phyloP scores from a whole-genome alignment of 805 yeast genomes.

The Candida broadrunensis region DNA sequence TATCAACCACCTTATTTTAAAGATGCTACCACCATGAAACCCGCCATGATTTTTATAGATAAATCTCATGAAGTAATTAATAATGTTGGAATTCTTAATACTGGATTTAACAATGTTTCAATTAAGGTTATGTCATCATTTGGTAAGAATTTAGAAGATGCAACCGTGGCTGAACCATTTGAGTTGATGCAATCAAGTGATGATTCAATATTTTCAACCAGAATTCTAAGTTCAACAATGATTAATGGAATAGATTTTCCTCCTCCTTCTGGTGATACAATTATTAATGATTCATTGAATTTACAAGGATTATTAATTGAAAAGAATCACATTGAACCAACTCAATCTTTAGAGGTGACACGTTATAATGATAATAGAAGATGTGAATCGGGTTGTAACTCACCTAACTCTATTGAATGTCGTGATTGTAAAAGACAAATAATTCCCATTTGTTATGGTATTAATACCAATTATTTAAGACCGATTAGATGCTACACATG shows the following conservation, averaged over 20 bases:
- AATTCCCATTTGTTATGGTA: constrained; percentile 37
- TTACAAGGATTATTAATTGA: neutral
- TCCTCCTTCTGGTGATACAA: neutral
- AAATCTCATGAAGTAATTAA: neutral
- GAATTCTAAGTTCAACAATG: no score
- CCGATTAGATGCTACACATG: constrained; percentile 9
- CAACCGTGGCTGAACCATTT: no score
- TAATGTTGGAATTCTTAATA: constrained; percentile 6
- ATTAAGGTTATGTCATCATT: no score
- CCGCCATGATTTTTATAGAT: constrained; percentile 28
- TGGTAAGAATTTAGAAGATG: no score
- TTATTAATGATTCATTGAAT: neutral
- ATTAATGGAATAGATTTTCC: neutral
- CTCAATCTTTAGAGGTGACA: neutral
- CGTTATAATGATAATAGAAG: neutral
- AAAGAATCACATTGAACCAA: neutral
- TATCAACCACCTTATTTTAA: constrained; percentile 50
- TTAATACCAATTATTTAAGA: constrained; percentile 5
- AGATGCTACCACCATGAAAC: constrained; percentile 36
- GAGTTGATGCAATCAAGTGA: no score
- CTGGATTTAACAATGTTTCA: constrained; percentile 1
- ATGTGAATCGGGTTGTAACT: constrained; percentile 1
- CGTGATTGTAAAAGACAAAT: constrained; percentile 23
- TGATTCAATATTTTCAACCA: no score
- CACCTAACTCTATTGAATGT: constrained; percentile 17